Conservation (phyloP, 257 asterid species). For the Eustoma russellianum region DNA sequence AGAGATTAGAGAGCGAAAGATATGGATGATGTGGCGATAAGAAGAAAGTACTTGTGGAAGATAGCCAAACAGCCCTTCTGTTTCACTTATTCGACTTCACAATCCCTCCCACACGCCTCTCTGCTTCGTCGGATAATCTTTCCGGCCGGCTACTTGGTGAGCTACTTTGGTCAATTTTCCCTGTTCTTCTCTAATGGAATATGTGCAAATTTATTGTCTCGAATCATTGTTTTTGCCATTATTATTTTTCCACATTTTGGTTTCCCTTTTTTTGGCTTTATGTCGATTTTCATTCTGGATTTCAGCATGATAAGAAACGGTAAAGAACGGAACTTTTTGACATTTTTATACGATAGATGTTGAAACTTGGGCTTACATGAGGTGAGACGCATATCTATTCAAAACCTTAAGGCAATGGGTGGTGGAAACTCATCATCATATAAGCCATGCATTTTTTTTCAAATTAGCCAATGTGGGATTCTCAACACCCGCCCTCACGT, state of each 20-base stretch:
- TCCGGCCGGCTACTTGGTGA: constrained; percentile 2
- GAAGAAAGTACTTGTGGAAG: no score
- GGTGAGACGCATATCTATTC: no score
- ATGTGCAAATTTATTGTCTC: neutral
- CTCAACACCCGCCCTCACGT: no score
- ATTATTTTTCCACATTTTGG: neutral
- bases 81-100: neutral
- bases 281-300: neutral
- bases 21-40: constrained; percentile 22
- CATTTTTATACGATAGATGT: no score
- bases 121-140: constrained; percentile 13
- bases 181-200: neutral
- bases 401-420: no score
- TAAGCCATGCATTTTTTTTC: no score
- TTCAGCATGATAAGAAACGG: neutral
- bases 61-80: constrained; percentile 22
- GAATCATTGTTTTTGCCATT: constrained; percentile 4
- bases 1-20: constrained; percentile 14
- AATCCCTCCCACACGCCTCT: constrained; percentile 19
- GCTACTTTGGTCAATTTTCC: neutral
- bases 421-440: no score
- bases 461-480: no score
- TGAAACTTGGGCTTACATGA: no score
- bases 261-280: no score
- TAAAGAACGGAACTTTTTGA: no score